Base-by-base conservation (phyloP, 768 basidiomycete genomes). In the Lactarius psammicola region DNA sequence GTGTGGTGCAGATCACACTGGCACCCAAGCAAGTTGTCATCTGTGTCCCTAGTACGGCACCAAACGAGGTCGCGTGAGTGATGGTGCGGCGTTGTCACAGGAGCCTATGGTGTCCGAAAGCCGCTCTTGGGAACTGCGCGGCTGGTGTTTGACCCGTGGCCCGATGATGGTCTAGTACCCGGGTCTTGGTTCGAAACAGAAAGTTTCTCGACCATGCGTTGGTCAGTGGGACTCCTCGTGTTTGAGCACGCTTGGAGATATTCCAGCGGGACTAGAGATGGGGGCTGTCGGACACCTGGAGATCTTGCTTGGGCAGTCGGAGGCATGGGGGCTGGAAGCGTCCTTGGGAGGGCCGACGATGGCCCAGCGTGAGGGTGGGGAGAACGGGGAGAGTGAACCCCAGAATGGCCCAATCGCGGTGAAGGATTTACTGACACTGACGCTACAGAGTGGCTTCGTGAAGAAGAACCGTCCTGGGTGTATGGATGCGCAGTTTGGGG, bases 231-330 rank as follows among this genome's bases (percentile, higher is more conserved):
- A 23, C 66, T 49, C 33, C 69, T 57, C 23, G 62, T 64, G 26
- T 26, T 54, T n/a, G 61, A 56, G 15, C 60, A 62, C 6, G 58
- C 33, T 36, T 70, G 55, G 31, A 70, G 68, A 33, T 63, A 40
- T 42, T 70, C 68, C n/a, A 70, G 49, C 2, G 69, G 69, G 33
- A 70, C 69, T 20, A 70, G 61, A 15, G 56, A 40, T n/a, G 64
- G 64, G 20, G 62, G 34, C 31, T 30, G 54, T 26, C 56, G 60
- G 20, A 20, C 28, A 44, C 54, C 34, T 11, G 63, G 10, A n/a
- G 3, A 15, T 58, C 56, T 64, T 59, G 57, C 23, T 4, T 49
- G 60, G 15, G 38, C 3, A n/a, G 8, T 31, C n/a, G 59, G 23
- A 31, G 26, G 17, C 15, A 46, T 30, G 23, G 63, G 17, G n/a